Evolutionary conservation across 345 rosid species (phyloP), one percentile per base, ranked within the genome.

Genomic region (Punica granatum): DNA sequence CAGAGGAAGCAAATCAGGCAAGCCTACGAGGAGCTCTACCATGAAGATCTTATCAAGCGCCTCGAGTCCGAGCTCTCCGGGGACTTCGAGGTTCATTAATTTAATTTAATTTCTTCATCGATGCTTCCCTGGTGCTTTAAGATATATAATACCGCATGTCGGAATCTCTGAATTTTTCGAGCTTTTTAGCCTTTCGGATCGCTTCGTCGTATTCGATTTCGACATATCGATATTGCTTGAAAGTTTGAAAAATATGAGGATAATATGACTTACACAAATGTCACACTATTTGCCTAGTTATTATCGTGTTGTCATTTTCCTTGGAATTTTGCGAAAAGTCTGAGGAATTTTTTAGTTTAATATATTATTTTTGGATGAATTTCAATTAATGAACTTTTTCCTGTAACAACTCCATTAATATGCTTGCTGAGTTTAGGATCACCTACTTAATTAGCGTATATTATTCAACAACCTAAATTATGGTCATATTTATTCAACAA

Each of bases 41-140:
- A 80, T 12, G 88, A 83, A 42, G 85, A 86, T 44, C 84, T 86
- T 14, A 41, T 85, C 75, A 83, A 78, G 70, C 89, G 86, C 64
- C 89, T 87, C 1, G 85, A 83, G 56, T 83, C 85, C 35, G 90
- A 87, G 73, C 82, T 87, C 69, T 63, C 76, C 7, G 92, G 89
- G 4, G 89, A 81, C 41, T 72, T 72, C n/a, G 75, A 72, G 75
- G 75, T 72, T 60, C 37, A 1, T 31, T 11, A 43, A 21, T 44
- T 14, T 34, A 6, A n/a, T 69, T 34, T n/a, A 0, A 9, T 30
- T 62, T 61, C 39, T 0, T 13, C 15, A 13, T 65, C 44, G 39
- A 21, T 66, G 58, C 26, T 51, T 28, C 58, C n/a, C 4, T 5
- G 7, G 30, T 7, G n/a, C n/a, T 69, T 43, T 15, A 15, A n/a